A percentile compares a stretch with the other conserved stretches of the same genome.
These are phyloP conservation scores for Phlebiopsis flavidoalba DNA, from an alignment of 768 basidiomycete species.

Conservation along the genomic window DNA sequence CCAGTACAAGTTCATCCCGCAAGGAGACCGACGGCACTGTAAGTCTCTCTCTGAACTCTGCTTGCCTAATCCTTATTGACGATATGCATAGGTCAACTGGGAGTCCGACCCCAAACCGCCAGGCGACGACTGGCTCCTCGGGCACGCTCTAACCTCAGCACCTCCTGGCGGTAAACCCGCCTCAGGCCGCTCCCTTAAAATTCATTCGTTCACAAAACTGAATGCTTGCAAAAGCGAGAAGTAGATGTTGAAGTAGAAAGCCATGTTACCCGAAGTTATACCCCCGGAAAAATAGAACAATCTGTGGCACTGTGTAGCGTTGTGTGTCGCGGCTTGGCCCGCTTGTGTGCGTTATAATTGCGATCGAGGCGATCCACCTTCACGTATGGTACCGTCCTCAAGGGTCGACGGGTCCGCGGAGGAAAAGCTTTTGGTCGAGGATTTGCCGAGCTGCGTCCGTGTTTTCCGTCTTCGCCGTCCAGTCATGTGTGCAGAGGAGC, in stretches of 20 bases:
- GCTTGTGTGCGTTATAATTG: too few relatives aligned
- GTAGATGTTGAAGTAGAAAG: background rate
- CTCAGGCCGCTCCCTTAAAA: background rate
- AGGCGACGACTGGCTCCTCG: slow-evolving; percentile 35
- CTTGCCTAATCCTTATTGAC: background rate
- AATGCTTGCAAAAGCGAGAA: background rate
- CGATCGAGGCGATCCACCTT: too few relatives aligned
- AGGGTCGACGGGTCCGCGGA: too few relatives aligned
- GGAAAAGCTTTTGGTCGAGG: too few relatives aligned
- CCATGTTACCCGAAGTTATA: too few relatives aligned
- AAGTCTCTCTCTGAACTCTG: slow-evolving; percentile 19
- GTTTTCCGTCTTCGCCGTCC: too few relatives aligned
- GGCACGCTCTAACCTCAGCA: slow-evolving; percentile 37
- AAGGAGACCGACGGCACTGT: slow-evolving; percentile 49
- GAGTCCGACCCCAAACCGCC: slow-evolving; percentile 59
- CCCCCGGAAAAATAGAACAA: too few relatives aligned
- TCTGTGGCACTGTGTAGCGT: too few relatives aligned
- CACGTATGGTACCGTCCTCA: too few relatives aligned
- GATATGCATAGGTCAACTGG: slow-evolving; percentile 43
- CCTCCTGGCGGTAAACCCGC: slow-evolving; percentile 30
- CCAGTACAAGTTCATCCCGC: slow-evolving; percentile 57
- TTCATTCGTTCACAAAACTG: background rate
- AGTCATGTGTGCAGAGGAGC: too few relatives aligned
- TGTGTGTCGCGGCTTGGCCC: too few relatives aligned
- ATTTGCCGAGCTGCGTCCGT: too few relatives aligned